A percentile compares a stretch with the other conserved stretches of the same genome.
These are phyloP conservation scores for Colletotrichum sp. DNA, from an alignment of 2,329 filamentous ascomycete species.

Conservation along the genomic window DNA sequence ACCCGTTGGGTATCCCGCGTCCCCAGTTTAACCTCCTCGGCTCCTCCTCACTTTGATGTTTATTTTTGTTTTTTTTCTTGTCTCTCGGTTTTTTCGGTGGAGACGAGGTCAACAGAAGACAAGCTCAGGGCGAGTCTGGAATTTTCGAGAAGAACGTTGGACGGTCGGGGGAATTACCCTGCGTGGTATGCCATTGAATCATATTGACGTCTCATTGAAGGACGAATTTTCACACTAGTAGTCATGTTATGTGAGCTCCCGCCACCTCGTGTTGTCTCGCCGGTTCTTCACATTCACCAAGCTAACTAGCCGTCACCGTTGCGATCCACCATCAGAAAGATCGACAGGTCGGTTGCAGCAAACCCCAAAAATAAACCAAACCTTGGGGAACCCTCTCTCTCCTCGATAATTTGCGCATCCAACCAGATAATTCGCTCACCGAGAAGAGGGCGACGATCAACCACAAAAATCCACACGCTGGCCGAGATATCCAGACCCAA, in stretches of 20 bases:
- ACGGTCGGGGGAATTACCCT: background rate
- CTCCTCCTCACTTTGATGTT: background rate
- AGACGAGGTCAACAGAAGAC: background rate
- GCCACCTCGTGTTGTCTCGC: background rate
- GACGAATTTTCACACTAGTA: background rate
- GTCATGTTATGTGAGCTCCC: background rate
- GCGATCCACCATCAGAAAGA: background rate
- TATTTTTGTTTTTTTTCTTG: background rate
- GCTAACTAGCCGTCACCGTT: background rate
- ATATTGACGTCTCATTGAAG: background rate
- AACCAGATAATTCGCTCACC: background rate
- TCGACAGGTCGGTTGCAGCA: background rate
- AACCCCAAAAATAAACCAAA: background rate
- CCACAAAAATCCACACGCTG: background rate
- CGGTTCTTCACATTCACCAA: background rate
- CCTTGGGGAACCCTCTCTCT: background rate
- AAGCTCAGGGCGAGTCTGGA: background rate
- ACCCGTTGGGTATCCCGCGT: background rate
- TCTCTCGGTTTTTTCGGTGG: background rate
- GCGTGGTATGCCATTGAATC: background rate
- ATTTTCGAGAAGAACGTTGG: background rate
- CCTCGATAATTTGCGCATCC: background rate
- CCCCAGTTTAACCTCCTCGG: background rate
- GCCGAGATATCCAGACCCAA: background rate
- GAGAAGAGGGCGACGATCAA: background rate